phyloP scores from a whole-genome alignment of 345 rosid species.

The Lumnitzera racemosa region DNA sequence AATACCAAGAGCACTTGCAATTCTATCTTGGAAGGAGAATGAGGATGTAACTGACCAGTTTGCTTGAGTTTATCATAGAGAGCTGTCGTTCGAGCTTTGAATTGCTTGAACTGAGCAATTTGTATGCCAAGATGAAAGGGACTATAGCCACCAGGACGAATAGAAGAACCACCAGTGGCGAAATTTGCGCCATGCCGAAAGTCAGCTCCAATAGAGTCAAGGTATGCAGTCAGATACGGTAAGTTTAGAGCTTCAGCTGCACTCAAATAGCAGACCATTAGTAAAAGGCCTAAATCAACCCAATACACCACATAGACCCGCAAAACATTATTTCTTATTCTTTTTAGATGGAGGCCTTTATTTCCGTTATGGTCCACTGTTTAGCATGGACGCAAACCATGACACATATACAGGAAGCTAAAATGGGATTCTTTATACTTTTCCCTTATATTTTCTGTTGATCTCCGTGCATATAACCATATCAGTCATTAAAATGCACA shows the following conservation, averaged over 20 bases:
- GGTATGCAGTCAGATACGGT: constrained; percentile 54
- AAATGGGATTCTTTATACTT: no score
- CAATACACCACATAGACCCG: no score
- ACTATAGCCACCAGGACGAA: constrained; percentile 51
- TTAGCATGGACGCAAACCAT: no score
- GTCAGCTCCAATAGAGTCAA: constrained; percentile 55
- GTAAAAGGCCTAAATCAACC: no score
- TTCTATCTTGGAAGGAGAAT: not conserved
- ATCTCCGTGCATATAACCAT: no score
- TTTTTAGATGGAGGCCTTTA: no score
- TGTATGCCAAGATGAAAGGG: constrained; percentile 59
- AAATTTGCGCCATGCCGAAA: constrained; percentile 69
- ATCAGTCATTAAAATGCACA: no score
- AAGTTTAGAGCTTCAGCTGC: constrained; percentile 56
- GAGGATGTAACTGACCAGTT: constrained; percentile 10
- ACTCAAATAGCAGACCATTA: not conserved
- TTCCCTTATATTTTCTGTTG: no score
- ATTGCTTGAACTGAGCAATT: constrained; percentile 47
- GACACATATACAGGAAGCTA: no score
- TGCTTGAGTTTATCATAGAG: constrained; percentile 26
- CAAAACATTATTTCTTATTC: no score
- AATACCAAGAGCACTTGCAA: no score
- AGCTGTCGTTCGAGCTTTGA: constrained; percentile 38
- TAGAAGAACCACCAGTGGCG: constrained; percentile 67
- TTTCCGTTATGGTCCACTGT: no score